phyloP scores from a whole-genome alignment of 2,329 filamentous ascomycete genomes.

The Colletotrichum cuscutae region DNA sequence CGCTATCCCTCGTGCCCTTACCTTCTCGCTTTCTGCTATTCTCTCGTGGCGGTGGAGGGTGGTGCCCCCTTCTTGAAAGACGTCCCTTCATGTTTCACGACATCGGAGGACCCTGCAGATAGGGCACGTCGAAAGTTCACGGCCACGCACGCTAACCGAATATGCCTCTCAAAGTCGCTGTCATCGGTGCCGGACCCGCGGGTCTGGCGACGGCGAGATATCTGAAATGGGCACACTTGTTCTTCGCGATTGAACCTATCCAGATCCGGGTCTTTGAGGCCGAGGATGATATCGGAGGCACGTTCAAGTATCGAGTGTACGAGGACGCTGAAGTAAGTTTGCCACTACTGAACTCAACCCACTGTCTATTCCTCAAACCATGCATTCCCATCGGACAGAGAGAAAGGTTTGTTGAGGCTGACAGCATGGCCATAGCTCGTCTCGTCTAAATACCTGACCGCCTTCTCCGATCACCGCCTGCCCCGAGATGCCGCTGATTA shows the following conservation, averaged over 20 bases:
- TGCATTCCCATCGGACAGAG: background rate
- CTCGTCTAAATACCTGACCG: constrained; percentile 60
- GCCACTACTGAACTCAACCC: background rate
- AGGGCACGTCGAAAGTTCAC: background rate
- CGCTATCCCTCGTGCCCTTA: background rate
- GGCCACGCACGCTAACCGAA: background rate
- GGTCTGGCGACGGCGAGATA: constrained; percentile 55
- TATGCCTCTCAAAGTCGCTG: constrained; percentile 44
- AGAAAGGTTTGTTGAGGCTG: background rate
- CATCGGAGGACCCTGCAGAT: constrained; percentile 22
- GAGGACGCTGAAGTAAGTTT: constrained; percentile 53
- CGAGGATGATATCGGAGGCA: constrained; percentile 56
- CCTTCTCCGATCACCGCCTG: constrained; percentile 61
- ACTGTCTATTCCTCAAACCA: background rate
- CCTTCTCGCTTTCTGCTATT: background rate
- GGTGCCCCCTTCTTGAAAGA: background rate
- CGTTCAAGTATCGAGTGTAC: constrained; percentile 58
- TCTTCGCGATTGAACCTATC: constrained; percentile 50
- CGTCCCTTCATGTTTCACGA: constrained; percentile 2
- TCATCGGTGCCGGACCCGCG: constrained; percentile 55
- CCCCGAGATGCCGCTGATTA: constrained; percentile 55
- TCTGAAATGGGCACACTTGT: constrained; percentile 51
- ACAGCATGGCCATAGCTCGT: constrained; percentile 43
- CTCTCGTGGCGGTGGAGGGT: constrained; percentile 14
- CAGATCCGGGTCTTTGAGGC: constrained; percentile 57